These are phyloP conservation scores for Colletotrichum simmondsii DNA, from an alignment of 2,329 filamentous ascomycete genomes.

Conservation along the genomic window DNA sequence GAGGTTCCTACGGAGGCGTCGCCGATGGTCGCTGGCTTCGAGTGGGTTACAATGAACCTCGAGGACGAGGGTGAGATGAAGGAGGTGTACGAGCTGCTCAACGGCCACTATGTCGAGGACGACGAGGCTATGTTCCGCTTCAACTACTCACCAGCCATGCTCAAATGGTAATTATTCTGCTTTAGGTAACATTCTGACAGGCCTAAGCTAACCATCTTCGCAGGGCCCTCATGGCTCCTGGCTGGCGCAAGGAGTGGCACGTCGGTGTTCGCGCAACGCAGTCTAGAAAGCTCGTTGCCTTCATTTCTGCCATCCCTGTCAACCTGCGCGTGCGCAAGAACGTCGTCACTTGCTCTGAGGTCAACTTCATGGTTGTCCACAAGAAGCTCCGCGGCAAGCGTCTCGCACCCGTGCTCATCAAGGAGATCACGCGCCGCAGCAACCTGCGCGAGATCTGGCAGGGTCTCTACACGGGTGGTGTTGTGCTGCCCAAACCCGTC, in stretches of 20 bases:
- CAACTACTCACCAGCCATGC: conserved; percentile 89
- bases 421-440: conserved; percentile 94
- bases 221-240: conserved; percentile 93
- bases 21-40: conserved; percentile 82
- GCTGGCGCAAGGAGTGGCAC: conserved; percentile 95
- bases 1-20: conserved; percentile 82
- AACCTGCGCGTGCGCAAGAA: conserved; percentile 83
- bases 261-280: conserved; percentile 88
- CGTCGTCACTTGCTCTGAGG: conserved; percentile 83
- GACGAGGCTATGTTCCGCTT: conserved; percentile 97
- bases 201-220: conserved; percentile 6
- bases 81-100: conserved; percentile 91
- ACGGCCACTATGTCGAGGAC: conserved; percentile 97
- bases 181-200: neutral
- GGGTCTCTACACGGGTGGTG: conserved; percentile 94
- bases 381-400: conserved; percentile 97
- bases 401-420: conserved; percentile 93
- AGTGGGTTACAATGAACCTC: conserved; percentile 94
- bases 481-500: conserved; percentile 90
- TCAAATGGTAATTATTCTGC: conserved; percentile 77
- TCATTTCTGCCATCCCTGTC: conserved; percentile 93
- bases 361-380: conserved; percentile 98
- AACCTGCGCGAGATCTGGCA: conserved; percentile 90
- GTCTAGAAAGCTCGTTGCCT: conserved; percentile 90
- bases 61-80: conserved; percentile 81